Evolutionary conservation across 805 yeast genomes (phyloP).

Genomic region (Zygoascus bituminiphila): DNA sequence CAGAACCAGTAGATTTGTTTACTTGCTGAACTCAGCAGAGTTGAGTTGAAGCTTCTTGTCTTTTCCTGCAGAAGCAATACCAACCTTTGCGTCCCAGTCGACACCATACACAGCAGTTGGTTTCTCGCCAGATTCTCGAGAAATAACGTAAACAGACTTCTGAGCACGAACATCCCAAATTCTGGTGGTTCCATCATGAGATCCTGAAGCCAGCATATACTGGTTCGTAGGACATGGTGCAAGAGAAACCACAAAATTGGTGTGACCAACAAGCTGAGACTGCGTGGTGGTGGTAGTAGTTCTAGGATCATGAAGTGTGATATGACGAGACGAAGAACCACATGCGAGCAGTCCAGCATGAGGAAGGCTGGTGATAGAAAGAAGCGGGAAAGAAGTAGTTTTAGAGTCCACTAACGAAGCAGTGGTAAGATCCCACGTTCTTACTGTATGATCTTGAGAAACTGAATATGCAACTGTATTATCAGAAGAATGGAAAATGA

Average conservation of each 20-base stretch:
- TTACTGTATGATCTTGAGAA: slow-evolving; percentile 89
- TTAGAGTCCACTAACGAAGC: slow-evolving; percentile 79
- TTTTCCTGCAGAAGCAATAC: slow-evolving; percentile 88
- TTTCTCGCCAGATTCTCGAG: slow-evolving; percentile 48
- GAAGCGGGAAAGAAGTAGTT: slow-evolving; percentile 74
- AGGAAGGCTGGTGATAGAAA: slow-evolving; percentile 62
- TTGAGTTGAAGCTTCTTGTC: slow-evolving; percentile 90
- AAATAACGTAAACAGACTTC: slow-evolving; percentile 70
- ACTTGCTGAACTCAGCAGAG: slow-evolving; percentile 15
- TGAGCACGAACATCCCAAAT: slow-evolving; percentile 94
- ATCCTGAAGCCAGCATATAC: slow-evolving; percentile 77
- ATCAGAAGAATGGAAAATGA: slow-evolving; percentile 65
- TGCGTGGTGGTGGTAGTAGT: slow-evolving; percentile 44
- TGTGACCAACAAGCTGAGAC: slow-evolving; percentile 76
- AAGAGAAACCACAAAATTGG: slow-evolving; percentile 79
- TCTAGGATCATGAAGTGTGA: slow-evolving; percentile 88
- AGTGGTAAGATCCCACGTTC: slow-evolving; percentile 94
- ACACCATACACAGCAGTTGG: slow-evolving; percentile 73
- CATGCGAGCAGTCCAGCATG: slow-evolving; percentile 63
- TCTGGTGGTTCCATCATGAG: slow-evolving; percentile 94
- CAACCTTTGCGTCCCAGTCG: slow-evolving; percentile 70
- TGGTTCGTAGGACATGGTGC: slow-evolving; percentile 64
- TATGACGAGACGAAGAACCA: slow-evolving; percentile 98
- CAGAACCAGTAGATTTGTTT: not conserved
- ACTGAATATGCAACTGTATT: slow-evolving; percentile 83